Evolutionary conservation across 495 filamentous ascomycete genomes (phyloP), one percentile per base, ranked within the genome.

Genomic region (Tetracladium marchalianum): DNA sequence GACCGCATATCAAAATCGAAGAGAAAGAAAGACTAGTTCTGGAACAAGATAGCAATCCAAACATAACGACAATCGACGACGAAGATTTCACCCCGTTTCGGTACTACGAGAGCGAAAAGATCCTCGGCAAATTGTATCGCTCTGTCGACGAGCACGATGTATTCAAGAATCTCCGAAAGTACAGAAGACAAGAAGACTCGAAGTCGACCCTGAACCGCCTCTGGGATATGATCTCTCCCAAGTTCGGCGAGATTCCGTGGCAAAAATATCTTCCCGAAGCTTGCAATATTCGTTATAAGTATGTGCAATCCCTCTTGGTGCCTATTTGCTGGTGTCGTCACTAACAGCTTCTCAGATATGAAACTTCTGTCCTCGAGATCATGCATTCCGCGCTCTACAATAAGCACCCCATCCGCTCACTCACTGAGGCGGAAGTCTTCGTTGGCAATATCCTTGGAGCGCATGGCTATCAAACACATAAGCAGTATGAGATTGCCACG

Each of bases 371-470:
- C 0, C 49, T 60, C 9, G 66, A 68, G 16, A 66, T 73, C 4
- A 84, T 82, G 70, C 60, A 65, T 32, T 56, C 70, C 2, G n/a
- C n/a, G n/a, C n/a, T n/a, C n/a, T 80, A 75, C 56, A 77, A 76
- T 0, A 71, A 78, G 3, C 70, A 81, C 24, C 75, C 77, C 0
- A 59, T 56, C 34, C 67, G 75, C 19, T 69, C 67, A 0, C 66
- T 93, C 10, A 75, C 62, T 3, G 87, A 94, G 57, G 59, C 82
- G 10, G 87, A 94, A 63, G 83, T 85, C 17, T 86, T 90, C 58
- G 71, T 76, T 27, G 85, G 87, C 22, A 75, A 68, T 35, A 82
- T 93, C 41, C 62, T 90, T 16, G 85, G 81, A 46, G 79, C 72
- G 39, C 67, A 62, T 0, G 78, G 80, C 19, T 61, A 62, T 4